Conservation (phyloP, 441 rosid species). For the Bocquillonia castaneifolia region DNA sequence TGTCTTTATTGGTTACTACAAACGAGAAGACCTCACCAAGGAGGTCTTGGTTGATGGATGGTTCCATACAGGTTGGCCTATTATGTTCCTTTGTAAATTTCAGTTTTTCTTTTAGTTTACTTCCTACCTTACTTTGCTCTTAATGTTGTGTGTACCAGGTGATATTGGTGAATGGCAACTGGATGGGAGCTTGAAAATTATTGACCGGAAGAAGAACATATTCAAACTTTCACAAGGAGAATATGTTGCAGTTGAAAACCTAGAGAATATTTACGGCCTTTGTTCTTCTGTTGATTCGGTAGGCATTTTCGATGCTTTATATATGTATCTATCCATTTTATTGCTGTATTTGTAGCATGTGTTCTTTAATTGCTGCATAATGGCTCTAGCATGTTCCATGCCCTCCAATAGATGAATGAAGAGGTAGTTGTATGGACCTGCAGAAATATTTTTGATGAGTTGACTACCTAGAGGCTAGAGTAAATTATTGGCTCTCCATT, state of each 20-base stretch:
- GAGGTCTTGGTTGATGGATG: constrained; percentile 89
- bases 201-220: constrained; percentile 89
- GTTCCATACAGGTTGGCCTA: constrained; percentile 80
- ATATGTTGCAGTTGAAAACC: constrained; percentile 88
- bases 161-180: constrained; percentile 98
- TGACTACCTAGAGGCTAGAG: no score
- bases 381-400: not conserved
- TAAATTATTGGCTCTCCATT: not conserved
- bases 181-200: constrained; percentile 87
- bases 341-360: not conserved
- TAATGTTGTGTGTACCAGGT: constrained; percentile 42
- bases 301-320: constrained; percentile 17
- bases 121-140: constrained; percentile 14
- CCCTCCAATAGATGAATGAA: not conserved
- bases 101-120: not conserved
- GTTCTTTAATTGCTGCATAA: not conserved
- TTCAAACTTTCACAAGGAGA: constrained; percentile 99
- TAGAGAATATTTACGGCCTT: constrained; percentile 70
- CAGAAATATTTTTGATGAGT: not conserved
- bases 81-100: constrained; percentile 6
- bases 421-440: not conserved
- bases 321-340: not conserved
- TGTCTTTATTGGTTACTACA: constrained; percentile 75
- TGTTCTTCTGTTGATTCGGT: constrained; percentile 66
- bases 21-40: constrained; percentile 83